A percentile compares a stretch with the other conserved stretches of the same genome.
phyloP scores from a whole-genome alignment of 495 filamentous ascomycete species.

The Talaromyces stipitatus region DNA sequence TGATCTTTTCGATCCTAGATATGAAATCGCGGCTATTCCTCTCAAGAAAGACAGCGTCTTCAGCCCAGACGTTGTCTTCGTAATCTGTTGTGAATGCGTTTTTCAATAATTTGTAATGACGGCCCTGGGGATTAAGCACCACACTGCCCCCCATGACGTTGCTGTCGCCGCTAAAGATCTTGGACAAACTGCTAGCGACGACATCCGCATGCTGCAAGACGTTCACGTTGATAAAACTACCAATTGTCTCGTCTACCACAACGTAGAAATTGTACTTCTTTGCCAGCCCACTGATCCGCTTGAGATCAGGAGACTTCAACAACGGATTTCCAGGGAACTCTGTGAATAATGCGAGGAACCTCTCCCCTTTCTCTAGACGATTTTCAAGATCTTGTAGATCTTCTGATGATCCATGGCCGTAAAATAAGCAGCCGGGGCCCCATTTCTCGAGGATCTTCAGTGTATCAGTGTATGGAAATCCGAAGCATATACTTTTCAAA shows the following conservation, averaged over 20 bases:
- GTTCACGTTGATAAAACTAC: constrained; percentile 92
- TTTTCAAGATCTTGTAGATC: constrained; percentile 83
- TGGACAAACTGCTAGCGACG: constrained; percentile 88
- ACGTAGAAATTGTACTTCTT: constrained; percentile 83
- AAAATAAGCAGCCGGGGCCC: constrained; percentile 85
- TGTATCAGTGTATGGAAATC: constrained; percentile 94
- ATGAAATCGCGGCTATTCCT: constrained; percentile 92
- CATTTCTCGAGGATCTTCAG: constrained; percentile 93
- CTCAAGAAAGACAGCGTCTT: constrained; percentile 91
- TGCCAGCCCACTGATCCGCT: constrained; percentile 69
- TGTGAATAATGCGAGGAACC: constrained; percentile 79
- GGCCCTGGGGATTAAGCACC: constrained; percentile 74
- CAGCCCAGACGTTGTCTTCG: constrained; percentile 88
- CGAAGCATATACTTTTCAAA: constrained; percentile 34
- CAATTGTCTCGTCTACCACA: constrained; percentile 92
- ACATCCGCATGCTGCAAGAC: constrained; percentile 84
- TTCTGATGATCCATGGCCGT: constrained; percentile 70
- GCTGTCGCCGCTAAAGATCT: constrained; percentile 93
- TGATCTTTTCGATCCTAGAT: constrained; percentile 74
- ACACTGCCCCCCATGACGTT: constrained; percentile 96
- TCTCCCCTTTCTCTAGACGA: constrained; percentile 63
- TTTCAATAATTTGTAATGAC: constrained; percentile 64
- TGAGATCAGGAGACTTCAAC: constrained; percentile 74
- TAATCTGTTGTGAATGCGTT: constrained; percentile 51
- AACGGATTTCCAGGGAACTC: constrained; percentile 94